Evolutionary conservation across 208 protist species (phyloP).

Genomic region (Trypanosoma congolense): DNA sequence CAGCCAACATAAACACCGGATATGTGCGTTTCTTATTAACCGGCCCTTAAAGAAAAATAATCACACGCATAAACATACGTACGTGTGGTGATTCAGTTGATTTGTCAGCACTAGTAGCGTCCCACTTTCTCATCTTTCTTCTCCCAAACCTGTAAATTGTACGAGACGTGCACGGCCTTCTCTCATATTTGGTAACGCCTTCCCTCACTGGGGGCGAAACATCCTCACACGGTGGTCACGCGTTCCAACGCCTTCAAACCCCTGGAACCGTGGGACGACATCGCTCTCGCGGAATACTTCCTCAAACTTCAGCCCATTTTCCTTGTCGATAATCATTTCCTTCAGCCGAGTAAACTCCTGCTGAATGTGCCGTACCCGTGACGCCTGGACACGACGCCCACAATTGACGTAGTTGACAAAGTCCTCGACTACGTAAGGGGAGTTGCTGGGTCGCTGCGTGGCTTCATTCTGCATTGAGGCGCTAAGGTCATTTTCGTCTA

Average conservation of each 20-base stretch:
- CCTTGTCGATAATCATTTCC: constrained; percentile 37
- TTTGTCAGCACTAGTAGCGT: too few relatives aligned
- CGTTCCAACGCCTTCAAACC: constrained; percentile 24
- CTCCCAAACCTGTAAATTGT: too few relatives aligned
- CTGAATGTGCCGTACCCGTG: constrained; percentile 41
- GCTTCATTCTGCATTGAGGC: constrained; percentile 55
- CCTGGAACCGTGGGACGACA: constrained; percentile 40
- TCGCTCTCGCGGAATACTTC: constrained; percentile 51
- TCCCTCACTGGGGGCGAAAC: constrained; percentile 25
- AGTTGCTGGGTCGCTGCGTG: constrained; percentile 45
- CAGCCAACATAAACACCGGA: too few relatives aligned
- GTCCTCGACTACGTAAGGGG: constrained; percentile 81
- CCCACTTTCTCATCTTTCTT: too few relatives aligned
- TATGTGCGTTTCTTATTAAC: too few relatives aligned
- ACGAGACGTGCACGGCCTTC: too few relatives aligned
- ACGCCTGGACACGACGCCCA: constrained; percentile 52
- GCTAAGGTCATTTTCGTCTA: constrained; percentile 52
- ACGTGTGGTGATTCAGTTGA: too few relatives aligned
- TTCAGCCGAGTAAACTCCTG: constrained; percentile 55
- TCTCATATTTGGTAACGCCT: neutral
- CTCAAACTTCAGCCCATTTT: constrained; percentile 33
- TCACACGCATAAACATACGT: too few relatives aligned
- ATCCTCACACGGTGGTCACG: constrained; percentile 50
- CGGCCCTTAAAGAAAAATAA: too few relatives aligned
- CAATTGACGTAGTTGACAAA: constrained; percentile 90